Evolutionary conservation across 129 eudicot genomes (phyloP), one percentile per base, ranked within the genome.

Genomic region (Arctium lappa): DNA sequence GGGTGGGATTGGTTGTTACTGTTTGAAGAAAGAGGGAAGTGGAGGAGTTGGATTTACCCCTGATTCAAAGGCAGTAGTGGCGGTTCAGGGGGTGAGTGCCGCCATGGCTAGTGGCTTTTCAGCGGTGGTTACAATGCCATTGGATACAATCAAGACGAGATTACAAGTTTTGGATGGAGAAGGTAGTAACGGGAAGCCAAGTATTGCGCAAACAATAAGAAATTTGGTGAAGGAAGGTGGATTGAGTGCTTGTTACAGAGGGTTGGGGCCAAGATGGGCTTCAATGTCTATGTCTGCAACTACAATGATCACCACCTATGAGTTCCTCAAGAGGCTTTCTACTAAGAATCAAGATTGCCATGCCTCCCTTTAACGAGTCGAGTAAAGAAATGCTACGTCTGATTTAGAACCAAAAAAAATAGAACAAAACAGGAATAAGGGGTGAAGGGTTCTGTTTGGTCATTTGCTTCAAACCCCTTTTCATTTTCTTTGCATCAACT

Each of bases 251-350:
- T 94, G 98, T 84, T 92, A 94, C 73, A 86, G 95, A 84, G 98
- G 98, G 32, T 86, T 94, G 71, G 97, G 93, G n/a, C 97, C 97
- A 29, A 86, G 98, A 75, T 94, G 97, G 97, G 97, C 93, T 73
- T 92, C 98, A 6, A 92, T 92, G 97, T 92, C 98, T 7, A 74
- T 92, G 93, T 92, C 98, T 73, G 93, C 98, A 75, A 87, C 92
- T 36, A 92, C 95, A 8, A 94, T 94, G 98, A 90, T 94, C 88
- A 92, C 98, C 73, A 92, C 98, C 62, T 94, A 94, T 32, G 98
- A 94, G 97, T 92, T 88, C 46, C 91, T 94, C 65, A 94, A 94
- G 86, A 83, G 88, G 80, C 86, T 94, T 30, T 94, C 98, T 7
- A 79, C 97, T 8, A 94, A 92, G 81, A 86, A 83, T 79, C 86